Evolutionary conservation across 345 rosid species (phyloP).

Genomic region (Salix udensis): DNA sequence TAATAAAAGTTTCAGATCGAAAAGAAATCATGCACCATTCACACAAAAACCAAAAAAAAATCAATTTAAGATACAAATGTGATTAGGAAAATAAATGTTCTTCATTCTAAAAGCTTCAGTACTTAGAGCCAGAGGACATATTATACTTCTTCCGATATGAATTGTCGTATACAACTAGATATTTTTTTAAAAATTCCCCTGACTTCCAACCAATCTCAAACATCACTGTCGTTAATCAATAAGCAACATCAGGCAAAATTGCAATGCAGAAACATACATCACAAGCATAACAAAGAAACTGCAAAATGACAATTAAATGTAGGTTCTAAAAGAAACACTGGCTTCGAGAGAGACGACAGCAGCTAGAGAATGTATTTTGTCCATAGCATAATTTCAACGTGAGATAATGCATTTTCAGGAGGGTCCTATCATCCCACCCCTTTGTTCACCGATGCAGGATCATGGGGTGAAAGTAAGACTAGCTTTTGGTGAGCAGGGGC

Average conservation of each 20-base stretch:
- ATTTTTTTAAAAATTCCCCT: too few relatives aligned
- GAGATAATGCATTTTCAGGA: neutral
- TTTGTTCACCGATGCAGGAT: neutral
- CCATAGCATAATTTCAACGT: neutral
- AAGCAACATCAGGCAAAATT: neutral
- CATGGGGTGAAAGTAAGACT: neutral
- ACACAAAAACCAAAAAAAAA: too few relatives aligned
- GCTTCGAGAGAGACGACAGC: neutral
- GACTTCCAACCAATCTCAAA: neutral
- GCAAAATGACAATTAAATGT: neutral
- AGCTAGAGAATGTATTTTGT: neutral
- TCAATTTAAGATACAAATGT: too few relatives aligned
- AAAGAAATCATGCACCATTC: neutral
- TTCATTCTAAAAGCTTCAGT: too few relatives aligned
- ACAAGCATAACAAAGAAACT: neutral
- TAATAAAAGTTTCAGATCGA: neutral
- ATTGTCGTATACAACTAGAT: too few relatives aligned
- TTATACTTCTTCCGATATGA: too few relatives aligned
- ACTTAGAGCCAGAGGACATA: too few relatives aligned
- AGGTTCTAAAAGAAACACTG: neutral
- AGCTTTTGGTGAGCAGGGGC: neutral
- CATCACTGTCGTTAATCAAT: neutral
- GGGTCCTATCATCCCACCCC: neutral
- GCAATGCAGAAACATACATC: neutral
- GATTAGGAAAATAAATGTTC: too few relatives aligned